These are phyloP conservation scores for Rhizophagus clarus DNA, from an alignment of 192 early-diverging fungal species.

Conservation along the genomic window DNA sequence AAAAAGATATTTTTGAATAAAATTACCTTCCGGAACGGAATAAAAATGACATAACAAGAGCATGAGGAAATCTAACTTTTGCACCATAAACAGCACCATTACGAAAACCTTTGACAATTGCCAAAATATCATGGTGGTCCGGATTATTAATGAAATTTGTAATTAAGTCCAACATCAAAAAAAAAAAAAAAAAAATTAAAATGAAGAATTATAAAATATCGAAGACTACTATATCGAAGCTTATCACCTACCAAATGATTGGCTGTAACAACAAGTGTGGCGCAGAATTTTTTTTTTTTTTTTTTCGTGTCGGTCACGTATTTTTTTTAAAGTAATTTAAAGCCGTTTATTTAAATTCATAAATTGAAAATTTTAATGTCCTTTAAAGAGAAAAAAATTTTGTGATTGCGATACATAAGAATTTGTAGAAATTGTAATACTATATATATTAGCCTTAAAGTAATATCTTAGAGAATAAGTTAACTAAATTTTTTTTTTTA, in stretches of 20 bases:
- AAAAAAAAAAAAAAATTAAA: not conserved
- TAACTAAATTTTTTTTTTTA: not conserved
- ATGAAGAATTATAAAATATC: not conserved
- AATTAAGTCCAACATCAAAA: constrained; percentile 38
- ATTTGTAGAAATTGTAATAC: no score
- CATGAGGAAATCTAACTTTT: constrained; percentile 96
- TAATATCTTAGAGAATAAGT: not conserved
- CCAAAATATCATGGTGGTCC: constrained; percentile 77
- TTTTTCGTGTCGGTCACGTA: no score
- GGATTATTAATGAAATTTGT: constrained; percentile 65
- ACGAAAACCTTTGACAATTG: constrained; percentile 88
- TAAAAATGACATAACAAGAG: constrained; percentile 93
- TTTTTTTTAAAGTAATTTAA: no score
- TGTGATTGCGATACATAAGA: no score
- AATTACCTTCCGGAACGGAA: constrained; percentile 84
- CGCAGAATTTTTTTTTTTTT: no score
- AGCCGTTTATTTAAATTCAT: no score
- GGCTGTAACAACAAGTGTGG: no score
- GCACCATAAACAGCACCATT: constrained; percentile 97
- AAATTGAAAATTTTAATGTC: no score
- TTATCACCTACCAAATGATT: no score
- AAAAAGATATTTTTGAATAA: not conserved
- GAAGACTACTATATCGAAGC: no score
- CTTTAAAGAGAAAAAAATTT: no score
- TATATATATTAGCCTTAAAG: not conserved